Evolutionary conservation across 2,329 filamentous ascomycete species (phyloP).

Genomic region (Catunica adiposa): DNA sequence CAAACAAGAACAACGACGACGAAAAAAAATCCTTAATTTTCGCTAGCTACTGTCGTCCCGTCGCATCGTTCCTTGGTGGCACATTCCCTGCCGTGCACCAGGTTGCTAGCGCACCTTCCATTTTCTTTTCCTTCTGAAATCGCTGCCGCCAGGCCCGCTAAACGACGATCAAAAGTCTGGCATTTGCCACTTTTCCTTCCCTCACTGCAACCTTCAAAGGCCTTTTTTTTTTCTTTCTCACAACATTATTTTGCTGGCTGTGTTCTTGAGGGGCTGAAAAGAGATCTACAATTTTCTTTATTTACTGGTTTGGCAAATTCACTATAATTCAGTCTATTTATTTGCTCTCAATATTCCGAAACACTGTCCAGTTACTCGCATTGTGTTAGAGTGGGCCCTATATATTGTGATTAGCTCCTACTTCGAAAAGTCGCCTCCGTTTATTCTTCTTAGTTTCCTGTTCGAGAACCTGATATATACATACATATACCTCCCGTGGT

Average conservation of each 20-base stretch:
- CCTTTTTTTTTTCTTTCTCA: neutral
- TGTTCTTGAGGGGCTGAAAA: too few species aligned
- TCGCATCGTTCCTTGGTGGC: neutral
- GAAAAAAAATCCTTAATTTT: neutral
- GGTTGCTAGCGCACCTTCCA: neutral
- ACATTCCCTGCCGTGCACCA: neutral
- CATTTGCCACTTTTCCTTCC: conserved; percentile 6
- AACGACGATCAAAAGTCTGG: conserved; percentile 1
- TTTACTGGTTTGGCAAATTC: too few species aligned
- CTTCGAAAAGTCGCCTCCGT: neutral
- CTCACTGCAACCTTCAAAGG: neutral
- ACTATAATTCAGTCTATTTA: too few species aligned
- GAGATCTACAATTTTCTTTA: too few species aligned
- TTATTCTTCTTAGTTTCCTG: neutral
- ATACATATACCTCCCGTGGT: neutral
- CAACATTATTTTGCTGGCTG: neutral
- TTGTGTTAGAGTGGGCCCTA: neutral
- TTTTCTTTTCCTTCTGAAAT: neutral
- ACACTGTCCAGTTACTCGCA: neutral
- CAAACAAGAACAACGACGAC: too few species aligned
- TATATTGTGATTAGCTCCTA: neutral
- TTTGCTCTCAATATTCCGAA: neutral
- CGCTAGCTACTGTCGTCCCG: neutral
- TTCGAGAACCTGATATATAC: neutral
- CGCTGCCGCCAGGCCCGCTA: neutral